Evolutionary conservation across 371 early-diverging fungal genomes (phyloP).

Genomic region (Mortierella sp.): DNA sequence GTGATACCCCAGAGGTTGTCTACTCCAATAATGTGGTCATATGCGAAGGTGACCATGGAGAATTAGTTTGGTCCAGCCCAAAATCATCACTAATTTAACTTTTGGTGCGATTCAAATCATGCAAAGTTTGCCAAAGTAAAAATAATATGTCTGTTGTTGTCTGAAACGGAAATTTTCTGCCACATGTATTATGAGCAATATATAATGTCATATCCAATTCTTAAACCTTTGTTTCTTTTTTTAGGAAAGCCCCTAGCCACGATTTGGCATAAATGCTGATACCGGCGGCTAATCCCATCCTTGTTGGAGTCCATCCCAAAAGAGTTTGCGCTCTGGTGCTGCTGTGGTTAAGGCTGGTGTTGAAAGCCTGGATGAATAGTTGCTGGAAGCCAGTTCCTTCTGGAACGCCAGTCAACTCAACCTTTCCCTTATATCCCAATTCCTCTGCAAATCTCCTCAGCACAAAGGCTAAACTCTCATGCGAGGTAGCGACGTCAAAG

Average conservation of each 20-base stretch:
- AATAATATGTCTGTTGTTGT: too few relatives aligned
- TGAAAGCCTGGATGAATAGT: conserved; percentile 27
- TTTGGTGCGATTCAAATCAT: too few relatives aligned
- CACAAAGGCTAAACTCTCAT: conserved; percentile 22
- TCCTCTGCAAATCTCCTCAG: conserved; percentile 20
- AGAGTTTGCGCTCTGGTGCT: conserved; percentile 16
- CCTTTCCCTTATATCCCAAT: conserved; percentile 22
- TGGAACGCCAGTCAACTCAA: conserved; percentile 20
- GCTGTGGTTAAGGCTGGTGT: conserved; percentile 4
- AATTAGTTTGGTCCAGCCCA: too few relatives aligned
- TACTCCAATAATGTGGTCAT: too few relatives aligned
- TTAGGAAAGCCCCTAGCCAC: conserved; percentile 17
- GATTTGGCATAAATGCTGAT: conserved; percentile 17
- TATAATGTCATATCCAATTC: too few relatives aligned
- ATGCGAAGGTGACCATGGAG: too few relatives aligned
- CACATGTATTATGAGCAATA: too few relatives aligned
- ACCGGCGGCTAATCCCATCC: conserved; percentile 21
- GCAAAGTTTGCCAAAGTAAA: too few relatives aligned
- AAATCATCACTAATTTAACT: too few relatives aligned
- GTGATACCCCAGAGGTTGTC: too few relatives aligned
- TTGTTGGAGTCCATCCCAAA: conserved; percentile 26
- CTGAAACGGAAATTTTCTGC: too few relatives aligned
- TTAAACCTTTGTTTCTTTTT: background rate
- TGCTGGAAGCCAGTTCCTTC: background rate
- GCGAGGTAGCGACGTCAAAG: conserved; percentile 24